Base-by-base conservation (phyloP, 2,329 filamentous ascomycete species). In the Sclerotinia borealis region DNA sequence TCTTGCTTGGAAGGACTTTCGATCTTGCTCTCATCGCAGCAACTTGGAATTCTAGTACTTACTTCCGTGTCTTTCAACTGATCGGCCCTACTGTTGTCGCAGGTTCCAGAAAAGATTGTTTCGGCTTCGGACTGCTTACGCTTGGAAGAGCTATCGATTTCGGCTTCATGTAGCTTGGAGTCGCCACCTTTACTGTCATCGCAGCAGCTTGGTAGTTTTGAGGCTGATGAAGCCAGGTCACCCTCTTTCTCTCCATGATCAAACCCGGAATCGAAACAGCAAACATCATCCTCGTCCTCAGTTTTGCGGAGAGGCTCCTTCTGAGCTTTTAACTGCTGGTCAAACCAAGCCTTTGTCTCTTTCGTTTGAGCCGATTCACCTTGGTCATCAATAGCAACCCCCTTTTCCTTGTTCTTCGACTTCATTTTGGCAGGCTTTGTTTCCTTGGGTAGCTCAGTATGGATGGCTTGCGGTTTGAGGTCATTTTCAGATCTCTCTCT, bases 201-300 rank as follows among this genome's bases (percentile, higher is more conserved):
- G 36, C 64, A 65, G 31, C 58, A 64, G 15, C 54, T 52, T 36
- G 55, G 61, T 17, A 60, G 22, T 50, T 34, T 61, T 36, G 56
- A 48, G 13, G 31, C 51, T 10, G n/a, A 13, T 19, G 22, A 29
- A 34, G 7, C 15, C 17, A 22, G 4, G 22, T 37, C 39, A 36
- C 55, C 6, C 8, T 61, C 36, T 15, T 25, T 27, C 15, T 37
- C 34, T 15, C 17, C 22, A 31, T 34, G 4, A 31, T 51, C 15
- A 19, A 56, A n/a, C n/a, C n/a, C n/a, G n/a, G n/a, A 31, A 29
- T 19, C 22, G 4, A 27, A 15, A 54, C 39, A 55, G 27, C 48
- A 54, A 10, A 11, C n/a, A 8, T 55, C 49, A n/a, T 61, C 27
- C 19, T 41, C 29, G 5, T 43, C 22, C 29, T 41, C 58, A 17